Evolutionary conservation across 306 rosid genomes (phyloP).

Genomic region (Fragaria nilgerrensis): DNA sequence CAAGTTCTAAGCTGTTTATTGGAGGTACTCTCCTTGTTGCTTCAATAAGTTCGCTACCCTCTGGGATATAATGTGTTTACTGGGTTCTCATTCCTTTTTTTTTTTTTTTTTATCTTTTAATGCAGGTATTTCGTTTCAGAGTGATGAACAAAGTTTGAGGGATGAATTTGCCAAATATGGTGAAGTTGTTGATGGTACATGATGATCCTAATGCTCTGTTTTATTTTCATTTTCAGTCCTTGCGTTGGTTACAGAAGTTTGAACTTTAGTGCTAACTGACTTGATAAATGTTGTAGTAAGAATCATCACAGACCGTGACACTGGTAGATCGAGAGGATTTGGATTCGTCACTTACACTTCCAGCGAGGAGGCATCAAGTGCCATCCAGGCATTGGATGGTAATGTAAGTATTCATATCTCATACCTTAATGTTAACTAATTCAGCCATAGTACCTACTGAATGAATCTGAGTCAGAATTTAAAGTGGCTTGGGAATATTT

Average conservation of each 20-base stretch:
- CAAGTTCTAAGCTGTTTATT: slow-evolving; percentile 62
- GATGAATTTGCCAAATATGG: slow-evolving; percentile 80
- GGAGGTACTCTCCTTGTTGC: slow-evolving; percentile 54
- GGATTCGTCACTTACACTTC: slow-evolving; percentile 72
- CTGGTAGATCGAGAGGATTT: slow-evolving; percentile 94
- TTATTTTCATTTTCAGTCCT: not conserved
- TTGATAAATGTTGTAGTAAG: slow-evolving; percentile 47
- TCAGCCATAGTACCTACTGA: not conserved
- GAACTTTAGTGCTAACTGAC: not conserved
- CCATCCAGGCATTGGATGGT: slow-evolving; percentile 90
- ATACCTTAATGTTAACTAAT: not conserved
- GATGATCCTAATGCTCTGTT: not conserved
- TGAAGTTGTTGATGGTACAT: slow-evolving; percentile 69
- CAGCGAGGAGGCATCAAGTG: slow-evolving; percentile 87
- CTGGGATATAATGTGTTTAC: not conserved
- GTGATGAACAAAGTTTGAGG: slow-evolving; percentile 66
- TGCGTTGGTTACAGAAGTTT: not conserved
- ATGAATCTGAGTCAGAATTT: not conserved
- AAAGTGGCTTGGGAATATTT: not conserved
- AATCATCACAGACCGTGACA: slow-evolving; percentile 71
- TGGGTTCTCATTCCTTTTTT: not conserved
- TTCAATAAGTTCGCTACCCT: not conserved
- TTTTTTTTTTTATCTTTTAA: not conserved
- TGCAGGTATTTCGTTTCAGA: slow-evolving; percentile 64
- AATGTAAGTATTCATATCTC: slow-evolving; percentile 46